Conservation (phyloP, 2,329 filamentous ascomycete species). For the Myriosclerotinia scirpicola region DNA sequence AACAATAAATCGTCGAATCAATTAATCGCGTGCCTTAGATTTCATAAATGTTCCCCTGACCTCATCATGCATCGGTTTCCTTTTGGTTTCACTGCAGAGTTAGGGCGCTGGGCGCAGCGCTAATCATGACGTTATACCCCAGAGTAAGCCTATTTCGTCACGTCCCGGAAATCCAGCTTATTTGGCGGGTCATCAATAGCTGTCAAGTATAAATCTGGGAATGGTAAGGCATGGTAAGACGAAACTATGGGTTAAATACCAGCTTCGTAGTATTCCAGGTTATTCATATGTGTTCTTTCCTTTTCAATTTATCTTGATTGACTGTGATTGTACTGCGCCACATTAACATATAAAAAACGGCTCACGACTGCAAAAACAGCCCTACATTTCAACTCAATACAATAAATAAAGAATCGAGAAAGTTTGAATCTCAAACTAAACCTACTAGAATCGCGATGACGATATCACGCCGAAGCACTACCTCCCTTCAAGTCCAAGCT, state of each 20-base stretch:
- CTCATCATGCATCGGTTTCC: neutral
- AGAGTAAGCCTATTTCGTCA: neutral
- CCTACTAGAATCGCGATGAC: neutral
- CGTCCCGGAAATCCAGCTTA: neutral
- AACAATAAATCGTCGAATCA: constrained; percentile 10
- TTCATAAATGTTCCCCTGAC: constrained; percentile 15
- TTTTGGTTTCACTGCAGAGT: neutral
- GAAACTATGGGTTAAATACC: neutral
- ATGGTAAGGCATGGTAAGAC: neutral
- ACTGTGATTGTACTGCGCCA: neutral
- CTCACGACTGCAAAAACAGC: neutral
- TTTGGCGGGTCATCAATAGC: constrained; percentile 5
- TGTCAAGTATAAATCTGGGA: neutral
- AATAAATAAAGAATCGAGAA: neutral
- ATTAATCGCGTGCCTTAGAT: constrained; percentile 14
- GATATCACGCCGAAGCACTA: constrained; percentile 13
- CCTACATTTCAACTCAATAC: neutral
- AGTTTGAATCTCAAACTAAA: neutral
- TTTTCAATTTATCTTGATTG: neutral
- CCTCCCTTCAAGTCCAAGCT: constrained; percentile 18
- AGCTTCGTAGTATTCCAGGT: neutral
- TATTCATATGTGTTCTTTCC: neutral
- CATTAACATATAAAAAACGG: neutral
- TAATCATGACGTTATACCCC: neutral
- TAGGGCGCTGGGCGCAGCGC: neutral